Evolutionary conservation across 345 rosid genomes (phyloP).

Genomic region (Heritiera fomes): DNA sequence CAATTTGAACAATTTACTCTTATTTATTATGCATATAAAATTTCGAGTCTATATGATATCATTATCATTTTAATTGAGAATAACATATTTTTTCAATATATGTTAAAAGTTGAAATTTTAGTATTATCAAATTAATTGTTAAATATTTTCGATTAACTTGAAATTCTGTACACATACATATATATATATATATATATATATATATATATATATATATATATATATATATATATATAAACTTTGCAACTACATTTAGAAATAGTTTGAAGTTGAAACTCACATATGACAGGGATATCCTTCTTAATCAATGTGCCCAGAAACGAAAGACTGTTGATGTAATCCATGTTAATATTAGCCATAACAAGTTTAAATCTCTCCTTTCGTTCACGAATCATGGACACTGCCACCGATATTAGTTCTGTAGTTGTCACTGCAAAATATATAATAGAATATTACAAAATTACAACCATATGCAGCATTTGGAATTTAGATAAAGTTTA

Average conservation of each 20-base stretch:
- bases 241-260: background rate
- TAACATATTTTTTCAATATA: no score
- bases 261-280: slow-evolving; percentile 19
- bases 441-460: no score
- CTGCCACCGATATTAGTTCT: background rate
- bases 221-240: background rate
- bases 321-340: background rate
- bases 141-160: no score
- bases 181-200: no score
- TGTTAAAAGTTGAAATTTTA: no score
- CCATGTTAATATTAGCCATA: background rate
- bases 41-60: no score
- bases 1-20: no score
- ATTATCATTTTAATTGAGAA: no score
- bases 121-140: no score
- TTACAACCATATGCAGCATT: background rate
- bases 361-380: background rate
- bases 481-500: background rate
- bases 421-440: slow-evolving; percentile 4
- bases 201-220: no score
- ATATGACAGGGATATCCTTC: slow-evolving; percentile 25
- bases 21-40: no score
- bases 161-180: no score
- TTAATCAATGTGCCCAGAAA: background rate
- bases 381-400: background rate